These are phyloP conservation scores for Pyrus bretschneideri DNA, from an alignment of 306 rosid genomes.

Conservation along the genomic window DNA sequence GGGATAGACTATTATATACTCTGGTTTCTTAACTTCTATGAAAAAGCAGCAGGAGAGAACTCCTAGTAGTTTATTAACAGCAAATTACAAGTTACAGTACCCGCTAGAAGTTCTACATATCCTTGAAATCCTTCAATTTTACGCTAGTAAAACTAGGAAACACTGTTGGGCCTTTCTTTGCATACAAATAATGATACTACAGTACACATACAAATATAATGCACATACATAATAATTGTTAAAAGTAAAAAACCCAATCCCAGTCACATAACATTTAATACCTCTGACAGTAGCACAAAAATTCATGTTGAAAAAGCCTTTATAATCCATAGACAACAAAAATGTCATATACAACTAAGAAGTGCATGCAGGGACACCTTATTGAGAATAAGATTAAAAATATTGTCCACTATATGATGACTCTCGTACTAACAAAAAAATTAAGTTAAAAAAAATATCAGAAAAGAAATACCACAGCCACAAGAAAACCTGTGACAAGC, in stretches of 20 bases:
- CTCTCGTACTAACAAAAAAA: background rate
- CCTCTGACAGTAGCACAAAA: constrained; percentile 17
- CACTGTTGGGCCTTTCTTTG: background rate
- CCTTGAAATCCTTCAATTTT: background rate
- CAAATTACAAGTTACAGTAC: background rate
- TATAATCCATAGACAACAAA: constrained; percentile 17
- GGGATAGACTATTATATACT: background rate
- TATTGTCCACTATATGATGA: background rate
- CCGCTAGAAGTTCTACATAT: background rate
- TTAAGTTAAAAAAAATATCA: background rate
- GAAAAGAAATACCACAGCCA: background rate
- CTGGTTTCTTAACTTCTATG: background rate
- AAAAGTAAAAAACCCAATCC: background rate
- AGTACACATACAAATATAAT: background rate
- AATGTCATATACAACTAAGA: constrained; percentile 5
- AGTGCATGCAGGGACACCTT: background rate
- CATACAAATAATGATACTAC: background rate
- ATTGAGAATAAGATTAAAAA: background rate
- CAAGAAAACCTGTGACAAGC: background rate
- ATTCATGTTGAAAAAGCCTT: constrained; percentile 11
- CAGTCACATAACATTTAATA: constrained; percentile 11
- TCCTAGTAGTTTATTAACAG: background rate
- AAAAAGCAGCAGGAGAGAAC: background rate
- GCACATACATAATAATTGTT: background rate
- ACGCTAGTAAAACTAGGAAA: background rate